Evolutionary conservation across 2,329 filamentous ascomycete species (phyloP), one percentile per base, ranked within the genome.

Genomic region (Coniochaeta prunicola): DNA sequence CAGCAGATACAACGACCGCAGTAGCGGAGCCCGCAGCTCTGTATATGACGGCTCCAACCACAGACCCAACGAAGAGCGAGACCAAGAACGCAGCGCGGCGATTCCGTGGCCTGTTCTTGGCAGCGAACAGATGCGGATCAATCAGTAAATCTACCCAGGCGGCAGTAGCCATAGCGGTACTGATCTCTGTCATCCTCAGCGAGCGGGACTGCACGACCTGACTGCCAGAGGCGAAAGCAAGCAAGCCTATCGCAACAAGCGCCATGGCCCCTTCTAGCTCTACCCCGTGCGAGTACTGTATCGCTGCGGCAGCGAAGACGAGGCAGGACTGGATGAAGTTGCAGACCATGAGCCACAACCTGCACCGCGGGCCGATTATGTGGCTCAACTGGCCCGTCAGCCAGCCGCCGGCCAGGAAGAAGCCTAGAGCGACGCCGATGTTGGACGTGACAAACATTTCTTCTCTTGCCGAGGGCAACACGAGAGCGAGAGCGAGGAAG

Each of bases 111-210:
- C 78, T 71, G 64, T 86, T 86, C 15, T 72, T 64, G 9, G 69
- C 9, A 4, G 66, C 69, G 19, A 83, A 75, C 55, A 86, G 69
- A 6, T 72, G 71, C 31, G 74, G 74, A 66, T 87, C 84, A 58
- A 85, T 80, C 57, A 84, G 68, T 58, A 86, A 66, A 64, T 87
- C 83, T 1, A 87, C 74, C 77, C 81, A 86, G 1, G 84, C 83
- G 0, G 84, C 82, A 5, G 84, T 87, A 0, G 82, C 83, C 82
- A 86, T 86, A 28, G 84, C 83, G 0, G 84, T 87, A 59, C 77
- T 84, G 64, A 87, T 86, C 67, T 87, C 84, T 0, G 80, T 80
- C 70, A 85, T 79, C 53, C 74, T 70, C 58, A 87, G 67, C 40
- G 77, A 76, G 26, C 83, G 74, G 2, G 77, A 77, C 71, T 82